Evolutionary conservation across 257 asterid species (phyloP).

Genomic region (Solanum lycopersicoides): DNA sequence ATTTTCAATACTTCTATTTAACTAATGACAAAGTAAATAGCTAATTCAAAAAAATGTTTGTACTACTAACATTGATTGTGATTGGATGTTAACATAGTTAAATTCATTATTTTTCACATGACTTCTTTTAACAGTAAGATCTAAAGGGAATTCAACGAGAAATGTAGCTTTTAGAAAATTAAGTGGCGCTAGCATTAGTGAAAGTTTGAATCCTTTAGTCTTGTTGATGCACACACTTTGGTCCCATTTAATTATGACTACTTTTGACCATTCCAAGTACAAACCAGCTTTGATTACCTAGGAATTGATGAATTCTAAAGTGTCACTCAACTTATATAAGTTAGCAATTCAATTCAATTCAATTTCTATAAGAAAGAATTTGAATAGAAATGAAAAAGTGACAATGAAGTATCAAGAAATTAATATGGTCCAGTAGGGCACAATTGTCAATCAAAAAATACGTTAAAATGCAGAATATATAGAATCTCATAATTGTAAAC

Average conservation of each 20-base stretch:
- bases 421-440: not conserved
- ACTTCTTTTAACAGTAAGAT: not conserved
- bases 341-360: not conserved
- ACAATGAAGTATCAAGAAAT: not conserved
- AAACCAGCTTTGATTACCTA: not conserved
- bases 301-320: not conserved
- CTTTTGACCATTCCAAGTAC: conserved; percentile 1
- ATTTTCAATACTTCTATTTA: not conserved
- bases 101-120: not conserved
- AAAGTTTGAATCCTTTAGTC: not conserved
- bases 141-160: not conserved
- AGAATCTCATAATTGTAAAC: not conserved
- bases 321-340: not conserved
- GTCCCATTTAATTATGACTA: not conserved
- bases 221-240: not conserved
- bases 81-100: not conserved
- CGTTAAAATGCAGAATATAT: not conserved
- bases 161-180: not conserved
- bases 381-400: not conserved
- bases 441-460: not conserved
- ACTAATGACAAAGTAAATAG: not conserved
- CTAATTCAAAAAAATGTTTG: not conserved
- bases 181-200: not conserved
- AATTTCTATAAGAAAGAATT: not conserved
- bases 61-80: not conserved